Percentiles rank a stretch among this genome's conserved stretches.
Evolutionary conservation across 2,329 filamentous ascomycete genomes (phyloP).

Genomic region (Plenodomus tracheiphilus): DNA sequence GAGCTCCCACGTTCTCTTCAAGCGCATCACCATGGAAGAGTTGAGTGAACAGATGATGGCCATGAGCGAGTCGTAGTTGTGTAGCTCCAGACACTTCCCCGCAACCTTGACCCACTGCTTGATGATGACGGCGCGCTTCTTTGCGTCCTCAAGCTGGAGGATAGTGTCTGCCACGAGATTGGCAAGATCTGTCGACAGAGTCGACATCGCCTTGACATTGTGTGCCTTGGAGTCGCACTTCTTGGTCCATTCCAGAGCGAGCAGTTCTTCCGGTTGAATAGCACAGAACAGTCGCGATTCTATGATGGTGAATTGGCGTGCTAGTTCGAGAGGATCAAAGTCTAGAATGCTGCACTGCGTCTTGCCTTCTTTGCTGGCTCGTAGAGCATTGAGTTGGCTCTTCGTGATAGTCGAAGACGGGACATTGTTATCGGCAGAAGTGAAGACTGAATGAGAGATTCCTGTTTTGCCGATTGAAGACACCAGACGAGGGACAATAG

Average conservation of each 20-base stretch:
- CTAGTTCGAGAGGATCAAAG: constrained; percentile 88
- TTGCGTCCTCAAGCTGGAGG: constrained; percentile 82
- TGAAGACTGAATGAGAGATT: constrained; percentile 71
- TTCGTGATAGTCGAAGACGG: constrained; percentile 73
- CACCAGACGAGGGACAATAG: constrained; percentile 78
- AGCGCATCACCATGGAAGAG: constrained; percentile 83
- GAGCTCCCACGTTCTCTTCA: constrained; percentile 89
- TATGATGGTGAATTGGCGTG: constrained; percentile 88
- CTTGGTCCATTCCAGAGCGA: constrained; percentile 94
- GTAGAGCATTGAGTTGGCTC: constrained; percentile 73
- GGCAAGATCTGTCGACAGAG: constrained; percentile 86
- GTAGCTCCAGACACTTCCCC: constrained; percentile 79
- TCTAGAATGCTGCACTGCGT: constrained; percentile 75
- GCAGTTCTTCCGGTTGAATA: constrained; percentile 87
- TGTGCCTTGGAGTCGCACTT: constrained; percentile 76
- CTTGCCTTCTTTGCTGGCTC: constrained; percentile 74
- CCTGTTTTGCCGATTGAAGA: constrained; percentile 89
- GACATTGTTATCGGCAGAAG: constrained; percentile 71
- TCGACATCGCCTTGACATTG: constrained; percentile 93
- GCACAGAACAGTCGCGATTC: constrained; percentile 90
- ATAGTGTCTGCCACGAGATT: constrained; percentile 94
- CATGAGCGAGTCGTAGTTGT: constrained; percentile 97
- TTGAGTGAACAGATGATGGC: constrained; percentile 94
- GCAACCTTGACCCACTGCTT: constrained; percentile 99
- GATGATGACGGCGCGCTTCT: constrained; percentile 86